Evolutionary conservation across 495 filamentous ascomycete genomes (phyloP), one percentile per base, ranked within the genome.

Genomic region (Immersiella caudata): DNA sequence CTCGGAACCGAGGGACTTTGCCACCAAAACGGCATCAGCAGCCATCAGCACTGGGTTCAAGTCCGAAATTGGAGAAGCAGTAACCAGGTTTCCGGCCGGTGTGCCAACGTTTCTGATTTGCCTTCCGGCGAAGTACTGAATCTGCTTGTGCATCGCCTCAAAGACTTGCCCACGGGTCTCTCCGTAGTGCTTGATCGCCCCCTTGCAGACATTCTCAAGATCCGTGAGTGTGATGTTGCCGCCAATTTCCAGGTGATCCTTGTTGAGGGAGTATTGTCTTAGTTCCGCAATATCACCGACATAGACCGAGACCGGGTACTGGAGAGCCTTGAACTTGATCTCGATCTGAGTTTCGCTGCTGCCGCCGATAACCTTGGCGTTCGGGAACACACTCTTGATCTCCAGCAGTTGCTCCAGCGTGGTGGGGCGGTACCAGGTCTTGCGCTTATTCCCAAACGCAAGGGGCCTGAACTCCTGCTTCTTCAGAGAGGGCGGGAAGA

Each of bases 281-380:
- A 99, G 80, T 78, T 98, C 95, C 1, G 91, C 81, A 69, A 99
- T 97, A 73, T 99, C 95, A 26, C 93, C 93, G 16, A 98, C 88
- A 74, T 90, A 98, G 0, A 99, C 94, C 0, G 93, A 97, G 6
- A 90, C 87, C 12, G 88, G 86, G 75, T 97, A 99, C 71, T 93
- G 88, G 86, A 96, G 88, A 1, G 88, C 92, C 81, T 99, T 98
- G 84, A 99, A 99, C 75, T 97, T 97, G 79, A 96, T 90, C 78
- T 99, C 95, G 62, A 99, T 97, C 76, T 97, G 95, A 0, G 94
- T 98, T 79, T 99, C 95, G 4, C 93, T 96, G 75, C 93, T 96
- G 51, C 95, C 95, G 26, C 94, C 94, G 67, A 99, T 97, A 65
- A 99, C 85, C 79, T 99, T 99, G 1, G 94, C 92, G 6, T 88